Evolutionary conservation across 306 rosid species (phyloP).

Genomic region (Quercus rubra): DNA sequence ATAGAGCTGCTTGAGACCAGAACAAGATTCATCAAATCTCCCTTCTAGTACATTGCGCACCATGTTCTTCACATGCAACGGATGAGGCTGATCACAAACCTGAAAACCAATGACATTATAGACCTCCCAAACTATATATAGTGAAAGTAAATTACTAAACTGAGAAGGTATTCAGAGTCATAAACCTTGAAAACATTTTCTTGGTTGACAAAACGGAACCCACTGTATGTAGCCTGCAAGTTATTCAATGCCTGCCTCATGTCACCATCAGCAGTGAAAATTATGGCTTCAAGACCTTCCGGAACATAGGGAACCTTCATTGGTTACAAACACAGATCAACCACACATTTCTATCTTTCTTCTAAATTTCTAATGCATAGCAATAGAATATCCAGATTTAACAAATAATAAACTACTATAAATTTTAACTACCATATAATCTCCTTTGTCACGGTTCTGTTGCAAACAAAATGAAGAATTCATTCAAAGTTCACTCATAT

Average conservation of each 20-base stretch:
- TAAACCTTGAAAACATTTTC: constrained; percentile 92
- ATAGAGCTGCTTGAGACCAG: constrained; percentile 79
- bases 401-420: not conserved
- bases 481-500: not conserved
- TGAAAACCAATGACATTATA: constrained; percentile 33
- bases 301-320: constrained; percentile 95
- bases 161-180: not conserved
- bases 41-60: constrained; percentile 84
- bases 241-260: constrained; percentile 99
- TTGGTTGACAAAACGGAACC: constrained; percentile 94
- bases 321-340: constrained; percentile 16
- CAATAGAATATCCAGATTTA: not conserved
- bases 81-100: constrained; percentile 99
- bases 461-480: constrained; percentile 21
- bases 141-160: not conserved
- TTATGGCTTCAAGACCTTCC: constrained; percentile 97
- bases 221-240: constrained; percentile 93
- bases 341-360: constrained; percentile 10
- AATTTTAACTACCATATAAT: constrained; percentile 13
- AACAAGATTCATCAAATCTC: constrained; percentile 82
- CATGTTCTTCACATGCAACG: constrained; percentile 91
- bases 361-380: constrained; percentile 3
- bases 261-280: constrained; percentile 98
- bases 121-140: not conserved
- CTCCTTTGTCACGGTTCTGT: constrained; percentile 8